Conservation (phyloP, 352 stramenopile genomes). For the Phytophthora pistaciae region DNA sequence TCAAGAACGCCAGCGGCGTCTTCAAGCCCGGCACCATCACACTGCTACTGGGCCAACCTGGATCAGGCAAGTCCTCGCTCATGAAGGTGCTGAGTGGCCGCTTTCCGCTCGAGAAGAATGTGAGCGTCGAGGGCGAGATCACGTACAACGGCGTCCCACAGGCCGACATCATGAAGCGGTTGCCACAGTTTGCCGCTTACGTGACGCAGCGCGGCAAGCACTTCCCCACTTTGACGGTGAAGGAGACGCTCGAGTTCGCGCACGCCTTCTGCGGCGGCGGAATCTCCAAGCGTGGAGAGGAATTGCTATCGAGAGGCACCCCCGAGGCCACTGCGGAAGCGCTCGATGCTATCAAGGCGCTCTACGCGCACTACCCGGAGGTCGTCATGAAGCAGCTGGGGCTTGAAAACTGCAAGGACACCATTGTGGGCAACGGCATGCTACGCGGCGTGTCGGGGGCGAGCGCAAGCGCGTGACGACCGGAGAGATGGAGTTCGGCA, state of each 20-base stretch:
- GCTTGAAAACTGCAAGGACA: slow-evolving; percentile 60
- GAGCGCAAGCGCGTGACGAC: slow-evolving; percentile 93
- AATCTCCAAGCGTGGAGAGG: slow-evolving; percentile 21
- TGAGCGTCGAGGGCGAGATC: slow-evolving; percentile 45
- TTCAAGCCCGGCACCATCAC: slow-evolving; percentile 51
- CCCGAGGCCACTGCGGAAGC: no score
- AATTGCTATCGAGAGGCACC: slow-evolving; percentile 23
- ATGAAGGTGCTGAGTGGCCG: slow-evolving; percentile 45
- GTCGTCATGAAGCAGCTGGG: slow-evolving; percentile 50
- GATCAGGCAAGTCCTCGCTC: slow-evolving; percentile 36
- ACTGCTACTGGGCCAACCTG: slow-evolving; percentile 31
- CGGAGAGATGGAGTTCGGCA: slow-evolving; percentile 90
- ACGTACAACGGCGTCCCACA: slow-evolving; percentile 59
- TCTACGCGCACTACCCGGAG: slow-evolving; percentile 37
- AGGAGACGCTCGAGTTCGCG: slow-evolving; percentile 46
- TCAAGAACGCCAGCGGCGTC: slow-evolving; percentile 45
- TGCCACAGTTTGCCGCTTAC: slow-evolving; percentile 62
- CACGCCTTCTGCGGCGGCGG: slow-evolving; percentile 81
- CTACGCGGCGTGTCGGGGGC: slow-evolving; percentile 74
- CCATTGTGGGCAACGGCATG: slow-evolving; percentile 54
- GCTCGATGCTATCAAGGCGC: no score
- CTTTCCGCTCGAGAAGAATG: no score
- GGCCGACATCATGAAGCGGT: slow-evolving; percentile 30
- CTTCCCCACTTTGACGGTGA: slow-evolving; percentile 69
- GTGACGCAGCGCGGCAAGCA: slow-evolving; percentile 81